phyloP scores from a whole-genome alignment of 768 basidiomycete species.

The Phanerodontia chrysosporium region DNA sequence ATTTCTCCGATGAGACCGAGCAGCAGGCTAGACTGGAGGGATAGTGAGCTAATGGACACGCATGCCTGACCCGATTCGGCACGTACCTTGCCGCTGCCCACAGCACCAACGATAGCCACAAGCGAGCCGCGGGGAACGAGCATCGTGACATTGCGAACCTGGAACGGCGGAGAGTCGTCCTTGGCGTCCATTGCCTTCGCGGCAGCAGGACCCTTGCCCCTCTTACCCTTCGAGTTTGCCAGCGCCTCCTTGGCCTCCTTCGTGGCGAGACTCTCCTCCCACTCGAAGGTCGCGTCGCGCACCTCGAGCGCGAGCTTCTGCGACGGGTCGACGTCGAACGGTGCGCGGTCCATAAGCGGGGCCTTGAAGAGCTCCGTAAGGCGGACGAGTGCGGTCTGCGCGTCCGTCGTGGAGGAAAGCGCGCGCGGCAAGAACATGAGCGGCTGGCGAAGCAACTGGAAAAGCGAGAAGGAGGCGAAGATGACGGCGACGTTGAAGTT shows the following conservation, averaged over 20 bases:
- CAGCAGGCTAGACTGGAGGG: conserved; percentile 45
- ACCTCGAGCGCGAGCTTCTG: conserved; percentile 48
- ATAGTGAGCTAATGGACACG: too few relatives aligned
- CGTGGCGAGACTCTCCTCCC: conserved; percentile 40
- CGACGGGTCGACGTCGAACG: conserved; percentile 39
- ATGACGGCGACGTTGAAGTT: conserved; percentile 62
- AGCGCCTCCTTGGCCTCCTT: conserved; percentile 15
- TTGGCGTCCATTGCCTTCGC: conserved; percentile 7
- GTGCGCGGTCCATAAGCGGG: conserved; percentile 40
- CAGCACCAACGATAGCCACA: conserved; percentile 61
- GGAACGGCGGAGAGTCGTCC: conserved; percentile 37
- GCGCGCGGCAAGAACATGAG: conserved; percentile 64
- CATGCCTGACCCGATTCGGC: too few relatives aligned
- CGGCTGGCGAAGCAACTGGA: conserved; percentile 66
- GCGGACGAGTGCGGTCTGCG: conserved; percentile 51
- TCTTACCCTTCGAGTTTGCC: conserved; percentile 14
- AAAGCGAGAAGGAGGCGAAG: conserved; percentile 61
- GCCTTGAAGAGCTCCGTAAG: conserved; percentile 47
- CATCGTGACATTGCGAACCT: conserved; percentile 46
- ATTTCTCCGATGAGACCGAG: conserved; percentile 71
- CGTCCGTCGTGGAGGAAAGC: conserved; percentile 60
- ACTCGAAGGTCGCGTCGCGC: conserved; percentile 56
- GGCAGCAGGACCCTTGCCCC: conserved; percentile 12
- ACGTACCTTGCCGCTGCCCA: conserved; percentile 60
- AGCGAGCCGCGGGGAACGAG: conserved; percentile 52